Evolutionary conservation across 208 protist species (phyloP).

Genomic region (Angomonas deanei): DNA sequence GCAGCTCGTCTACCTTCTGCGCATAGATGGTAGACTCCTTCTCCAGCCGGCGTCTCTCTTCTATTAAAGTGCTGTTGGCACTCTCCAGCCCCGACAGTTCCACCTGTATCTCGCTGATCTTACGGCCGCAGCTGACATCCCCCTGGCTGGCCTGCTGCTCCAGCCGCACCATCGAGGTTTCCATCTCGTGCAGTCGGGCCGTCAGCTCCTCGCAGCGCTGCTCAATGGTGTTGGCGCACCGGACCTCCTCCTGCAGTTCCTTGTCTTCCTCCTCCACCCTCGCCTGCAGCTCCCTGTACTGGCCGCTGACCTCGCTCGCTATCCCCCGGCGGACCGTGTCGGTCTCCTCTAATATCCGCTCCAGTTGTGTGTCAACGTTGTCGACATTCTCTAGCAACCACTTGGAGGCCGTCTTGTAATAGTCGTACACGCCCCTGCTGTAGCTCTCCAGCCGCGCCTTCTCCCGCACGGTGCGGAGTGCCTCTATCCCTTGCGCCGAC

Average conservation of each 20-base stretch:
- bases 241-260: slow-evolving; percentile 20
- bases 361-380: slow-evolving; percentile 37
- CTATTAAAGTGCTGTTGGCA: slow-evolving; percentile 32
- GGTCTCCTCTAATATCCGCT: slow-evolving; percentile 52
- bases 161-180: slow-evolving; percentile 41
- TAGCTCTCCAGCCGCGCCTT: slow-evolving; percentile 49
- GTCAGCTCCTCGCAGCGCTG: slow-evolving; percentile 29
- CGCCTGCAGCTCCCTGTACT: slow-evolving; percentile 31
- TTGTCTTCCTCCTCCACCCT: slow-evolving; percentile 32
- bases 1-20: slow-evolving; percentile 45
- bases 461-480: slow-evolving; percentile 46
- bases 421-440: slow-evolving; percentile 65
- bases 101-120: slow-evolving; percentile 63
- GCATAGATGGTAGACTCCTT: slow-evolving; percentile 51
- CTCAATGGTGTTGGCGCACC: slow-evolving; percentile 40
- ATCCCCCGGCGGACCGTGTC: slow-evolving; percentile 54
- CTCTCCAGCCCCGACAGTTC: slow-evolving; percentile 67
- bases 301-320: slow-evolving; percentile 32
- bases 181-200: slow-evolving; percentile 49
- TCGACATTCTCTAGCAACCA: slow-evolving; percentile 60
- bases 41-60: slow-evolving; percentile 51
- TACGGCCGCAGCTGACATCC: slow-evolving; percentile 51
- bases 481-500: slow-evolving; percentile 50
- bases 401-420: slow-evolving; percentile 40
- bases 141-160: slow-evolving; percentile 49